Conservation (phyloP, 2,329 filamentous ascomycete species). For the Colletotrichum spaethianum region DNA sequence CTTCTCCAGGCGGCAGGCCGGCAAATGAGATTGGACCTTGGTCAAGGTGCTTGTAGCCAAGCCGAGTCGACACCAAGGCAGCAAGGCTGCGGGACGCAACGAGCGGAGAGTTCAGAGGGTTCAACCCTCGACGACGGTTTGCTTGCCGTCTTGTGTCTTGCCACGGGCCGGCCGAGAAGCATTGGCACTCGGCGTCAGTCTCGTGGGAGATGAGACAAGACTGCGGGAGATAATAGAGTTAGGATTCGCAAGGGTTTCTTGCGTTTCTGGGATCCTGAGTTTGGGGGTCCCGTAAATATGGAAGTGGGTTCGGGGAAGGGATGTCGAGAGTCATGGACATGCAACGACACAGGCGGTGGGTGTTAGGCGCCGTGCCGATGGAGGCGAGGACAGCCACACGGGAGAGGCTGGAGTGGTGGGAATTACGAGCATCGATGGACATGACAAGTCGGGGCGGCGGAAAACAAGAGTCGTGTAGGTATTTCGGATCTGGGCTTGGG, state of each 20-base stretch:
- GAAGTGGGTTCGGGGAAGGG: neutral
- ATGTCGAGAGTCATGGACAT: neutral
- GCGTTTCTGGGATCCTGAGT: constrained; percentile 27
- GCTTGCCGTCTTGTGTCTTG: neutral
- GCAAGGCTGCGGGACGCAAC: neutral
- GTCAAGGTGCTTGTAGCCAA: constrained; percentile 7
- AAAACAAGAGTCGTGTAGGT: neutral
- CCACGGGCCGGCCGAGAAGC: neutral
- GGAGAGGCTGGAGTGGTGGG: constrained; percentile 1
- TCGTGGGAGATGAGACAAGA: constrained; percentile 34
- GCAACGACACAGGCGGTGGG: neutral
- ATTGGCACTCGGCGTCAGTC: constrained; percentile 12
- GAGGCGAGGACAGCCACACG: constrained; percentile 9
- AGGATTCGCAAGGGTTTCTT: constrained; percentile 26
- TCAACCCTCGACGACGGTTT: constrained; percentile 4
- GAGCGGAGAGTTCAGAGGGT: neutral
- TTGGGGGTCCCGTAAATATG: neutral
- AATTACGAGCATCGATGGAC: neutral
- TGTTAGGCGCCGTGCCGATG: constrained; percentile 23
- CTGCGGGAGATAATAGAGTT: constrained; percentile 28
- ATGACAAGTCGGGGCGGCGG: too few species aligned
- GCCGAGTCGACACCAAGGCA: neutral
- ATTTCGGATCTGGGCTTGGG: constrained; percentile 16
- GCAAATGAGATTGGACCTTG: constrained; percentile 16
- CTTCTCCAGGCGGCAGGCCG: constrained; percentile 11